phyloP scores from a whole-genome alignment of 345 rosid species.

The Salix suchowensis region DNA sequence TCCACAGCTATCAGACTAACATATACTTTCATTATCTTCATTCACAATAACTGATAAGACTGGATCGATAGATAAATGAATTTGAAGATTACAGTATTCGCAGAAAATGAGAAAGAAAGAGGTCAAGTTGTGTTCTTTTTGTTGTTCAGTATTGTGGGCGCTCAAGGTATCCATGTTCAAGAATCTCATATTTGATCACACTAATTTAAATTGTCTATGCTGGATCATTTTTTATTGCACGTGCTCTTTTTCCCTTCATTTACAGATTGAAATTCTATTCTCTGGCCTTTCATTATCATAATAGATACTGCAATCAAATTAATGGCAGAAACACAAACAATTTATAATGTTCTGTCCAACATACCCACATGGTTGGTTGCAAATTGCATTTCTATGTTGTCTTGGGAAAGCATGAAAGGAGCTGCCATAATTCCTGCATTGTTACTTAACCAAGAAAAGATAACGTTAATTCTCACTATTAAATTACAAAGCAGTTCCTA shows the following conservation, averaged over 20 bases:
- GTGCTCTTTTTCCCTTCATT: background rate
- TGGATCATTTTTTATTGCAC: background rate
- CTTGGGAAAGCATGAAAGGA: constrained; percentile 33
- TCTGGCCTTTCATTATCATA: background rate
- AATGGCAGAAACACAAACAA: background rate
- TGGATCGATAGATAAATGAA: background rate
- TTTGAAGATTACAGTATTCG: background rate
- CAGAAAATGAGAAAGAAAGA: background rate
- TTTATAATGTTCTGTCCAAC: background rate
- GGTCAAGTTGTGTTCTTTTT: background rate
- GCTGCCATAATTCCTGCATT: constrained; percentile 35
- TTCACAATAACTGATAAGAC: background rate
- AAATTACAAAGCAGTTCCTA: background rate
- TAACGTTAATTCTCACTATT: background rate
- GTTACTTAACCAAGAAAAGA: constrained; percentile 17
- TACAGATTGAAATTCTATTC: background rate
- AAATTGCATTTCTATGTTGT: constrained; percentile 29
- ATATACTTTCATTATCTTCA: background rate
- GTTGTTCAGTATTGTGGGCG: background rate
- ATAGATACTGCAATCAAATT: background rate
- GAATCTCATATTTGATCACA: background rate
- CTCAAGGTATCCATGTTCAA: background rate
- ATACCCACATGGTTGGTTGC: constrained; percentile 31
- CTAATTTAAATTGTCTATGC: background rate
- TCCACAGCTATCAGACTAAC: background rate